Percentiles rank a stretch among this genome's conserved stretches.
Evolutionary conservation across 192 early-diverging fungal genomes (phyloP).

Genomic region (Coemansia sp.): DNA sequence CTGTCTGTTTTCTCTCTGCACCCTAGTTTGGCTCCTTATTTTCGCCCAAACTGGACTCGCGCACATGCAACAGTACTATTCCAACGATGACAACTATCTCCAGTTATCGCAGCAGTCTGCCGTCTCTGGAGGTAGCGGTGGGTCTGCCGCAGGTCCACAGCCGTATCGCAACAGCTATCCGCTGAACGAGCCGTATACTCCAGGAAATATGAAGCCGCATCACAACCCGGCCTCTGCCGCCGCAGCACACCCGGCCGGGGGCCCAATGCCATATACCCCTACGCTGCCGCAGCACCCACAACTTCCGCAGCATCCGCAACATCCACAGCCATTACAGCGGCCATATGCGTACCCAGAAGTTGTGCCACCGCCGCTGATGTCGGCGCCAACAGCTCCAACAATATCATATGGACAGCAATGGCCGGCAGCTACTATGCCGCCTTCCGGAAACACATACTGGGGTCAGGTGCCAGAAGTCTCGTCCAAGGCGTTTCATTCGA

Average conservation of each 20-base stretch:
- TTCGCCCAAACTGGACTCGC: background rate
- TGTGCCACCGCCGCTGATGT: background rate
- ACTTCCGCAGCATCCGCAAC: slow-evolving; percentile 11
- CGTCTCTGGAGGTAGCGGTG: slow-evolving; percentile 15
- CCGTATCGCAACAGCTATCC: slow-evolving; percentile 42
- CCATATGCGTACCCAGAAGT: slow-evolving; percentile 22
- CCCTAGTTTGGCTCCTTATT: slow-evolving; percentile 2
- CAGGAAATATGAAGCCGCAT: slow-evolving; percentile 1
- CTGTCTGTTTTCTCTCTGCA: background rate
- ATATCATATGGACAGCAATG: background rate
- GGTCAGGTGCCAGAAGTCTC: slow-evolving; percentile 8
- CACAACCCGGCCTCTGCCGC: background rate
- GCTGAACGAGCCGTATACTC: slow-evolving; percentile 9
- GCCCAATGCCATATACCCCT: background rate
- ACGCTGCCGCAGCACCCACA: background rate
- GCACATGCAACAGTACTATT: slow-evolving; percentile 33
- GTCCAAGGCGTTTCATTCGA: background rate
- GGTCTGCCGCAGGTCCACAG: slow-evolving; percentile 31
- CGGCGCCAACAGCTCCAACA: background rate
- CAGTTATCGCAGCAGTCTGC: slow-evolving; percentile 28
- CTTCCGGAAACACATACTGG: slow-evolving; percentile 11
- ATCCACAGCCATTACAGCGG: background rate
- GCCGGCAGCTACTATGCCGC: slow-evolving; percentile 6
- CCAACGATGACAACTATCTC: slow-evolving; percentile 39
- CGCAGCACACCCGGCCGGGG: slow-evolving; percentile 1